These are phyloP conservation scores for Pleurotus citrinopileatus DNA, from an alignment of 768 basidiomycete species.

Conservation along the genomic window DNA sequence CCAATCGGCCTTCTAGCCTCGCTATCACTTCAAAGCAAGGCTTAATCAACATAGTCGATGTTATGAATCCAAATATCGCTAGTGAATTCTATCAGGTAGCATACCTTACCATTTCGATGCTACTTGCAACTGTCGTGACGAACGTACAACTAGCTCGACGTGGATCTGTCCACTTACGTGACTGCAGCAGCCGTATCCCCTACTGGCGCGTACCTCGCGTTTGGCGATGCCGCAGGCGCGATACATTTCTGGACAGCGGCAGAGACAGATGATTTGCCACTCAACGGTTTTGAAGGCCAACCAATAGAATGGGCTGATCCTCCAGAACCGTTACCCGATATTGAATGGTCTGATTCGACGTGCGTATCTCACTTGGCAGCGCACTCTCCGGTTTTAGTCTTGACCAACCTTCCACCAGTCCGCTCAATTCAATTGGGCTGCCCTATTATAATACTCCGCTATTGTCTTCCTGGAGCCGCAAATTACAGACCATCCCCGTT, in stretches of 20 bases:
- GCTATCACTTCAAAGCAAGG: constrained; percentile 79
- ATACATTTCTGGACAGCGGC: constrained; percentile 80
- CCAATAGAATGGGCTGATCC: constrained; percentile 83
- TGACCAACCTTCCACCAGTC: constrained; percentile 40
- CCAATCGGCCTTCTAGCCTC: constrained; percentile 71
- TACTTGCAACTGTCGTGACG: constrained; percentile 3
- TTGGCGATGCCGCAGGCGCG: constrained; percentile 83
- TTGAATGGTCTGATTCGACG: constrained; percentile 85
- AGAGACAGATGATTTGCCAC: constrained; percentile 63
- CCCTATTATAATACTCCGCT: constrained; percentile 77
- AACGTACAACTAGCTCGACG: constrained; percentile 51
- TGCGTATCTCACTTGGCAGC: constrained; percentile 31
- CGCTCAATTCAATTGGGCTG: constrained; percentile 85
- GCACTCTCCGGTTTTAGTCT: neutral
- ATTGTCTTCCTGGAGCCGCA: constrained; percentile 67
- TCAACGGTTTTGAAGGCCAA: constrained; percentile 89
- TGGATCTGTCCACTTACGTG: constrained; percentile 58
- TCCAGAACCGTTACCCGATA: constrained; percentile 61
- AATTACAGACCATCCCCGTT: constrained; percentile 35
- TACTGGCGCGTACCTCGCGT: constrained; percentile 88
- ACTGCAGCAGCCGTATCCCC: constrained; percentile 81
- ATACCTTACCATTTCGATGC: neutral
- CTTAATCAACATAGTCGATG: constrained; percentile 82
- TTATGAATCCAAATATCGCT: constrained; percentile 61
- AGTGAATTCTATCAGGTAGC: constrained; percentile 81